Evolutionary conservation across 139 green algal genomes (phyloP), one percentile per base, ranked within the genome.

Genomic region (Monoraphidium neglectum): DNA sequence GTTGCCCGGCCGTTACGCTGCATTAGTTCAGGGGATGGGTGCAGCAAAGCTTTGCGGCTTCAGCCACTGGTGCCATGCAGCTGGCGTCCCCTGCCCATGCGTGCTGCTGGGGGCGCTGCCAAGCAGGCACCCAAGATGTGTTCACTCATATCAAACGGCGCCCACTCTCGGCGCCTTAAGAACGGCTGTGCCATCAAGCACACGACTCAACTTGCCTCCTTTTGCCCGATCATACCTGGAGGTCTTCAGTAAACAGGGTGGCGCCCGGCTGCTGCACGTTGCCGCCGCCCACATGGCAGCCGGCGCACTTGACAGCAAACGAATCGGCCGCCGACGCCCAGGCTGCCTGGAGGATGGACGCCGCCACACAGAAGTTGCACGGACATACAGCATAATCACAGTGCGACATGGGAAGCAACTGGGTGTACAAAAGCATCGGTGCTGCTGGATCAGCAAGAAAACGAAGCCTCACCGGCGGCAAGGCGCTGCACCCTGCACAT

Each of bases 261-360:
- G 85, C 86, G 3, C 86, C 86, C 2, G 79, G 84, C 43, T 89
- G 83, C 46, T 95, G 60, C 2, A 96, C 77, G 77, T 96, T 96
- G 33, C 92, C 92, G 5, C 92, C 92, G 21, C 84, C 84, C 15
- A 81, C 70, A 74, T 96, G 92, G 75, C 92, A 96, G 0, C 87
- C 92, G 90, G 83, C 72, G 73, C 60, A 40, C 60, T 37, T 40
- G 60, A 15, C 12, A 4, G 60, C 60, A 37, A 68, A 40, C 30
- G 28, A 28, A 4, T 61, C 43, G 43, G 43, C 12, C 8, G 12
- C 43, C 8, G 43, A 8, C 43, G 43, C 43, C 43, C 8, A 8
- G 8, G 43, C 43, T 8, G 43, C 8, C 43, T 8, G 43, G 8
- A 12, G 43, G 8, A 12, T 12, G 43, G 43, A 8, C 8, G 43